A percentile compares a stretch with the other conserved stretches of the same genome.
phyloP scores from a whole-genome alignment of 1,284 basidiomycete species.

The Apiotrichum gamsii region DNA sequence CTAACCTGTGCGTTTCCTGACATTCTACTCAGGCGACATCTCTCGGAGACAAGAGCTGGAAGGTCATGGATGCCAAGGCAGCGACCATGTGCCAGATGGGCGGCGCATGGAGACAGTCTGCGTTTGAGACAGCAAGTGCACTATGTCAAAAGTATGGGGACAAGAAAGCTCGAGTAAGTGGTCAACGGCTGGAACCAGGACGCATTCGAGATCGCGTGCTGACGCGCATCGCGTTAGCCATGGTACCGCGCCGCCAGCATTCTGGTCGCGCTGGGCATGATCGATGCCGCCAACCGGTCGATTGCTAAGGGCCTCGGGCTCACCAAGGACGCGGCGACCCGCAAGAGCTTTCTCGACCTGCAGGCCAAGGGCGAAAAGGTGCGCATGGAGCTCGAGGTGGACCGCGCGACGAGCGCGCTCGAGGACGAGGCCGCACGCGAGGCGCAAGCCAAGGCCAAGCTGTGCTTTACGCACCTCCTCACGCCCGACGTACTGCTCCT shows the following conservation, averaged over 20 bases:
- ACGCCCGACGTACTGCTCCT: slow-evolving; percentile 32
- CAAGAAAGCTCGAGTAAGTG: slow-evolving; percentile 10
- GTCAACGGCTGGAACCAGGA: no score
- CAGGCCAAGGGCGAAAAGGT: background rate
- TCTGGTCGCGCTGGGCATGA: slow-evolving; percentile 8
- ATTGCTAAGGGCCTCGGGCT: slow-evolving; percentile 6
- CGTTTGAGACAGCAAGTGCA: slow-evolving; percentile 19
- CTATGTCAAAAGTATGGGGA: slow-evolving; percentile 24
- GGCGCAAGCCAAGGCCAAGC: slow-evolving; percentile 8
- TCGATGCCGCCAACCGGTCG: slow-evolving; percentile 12
- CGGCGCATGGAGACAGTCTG: slow-evolving; percentile 17
- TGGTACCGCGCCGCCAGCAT: slow-evolving; percentile 28
- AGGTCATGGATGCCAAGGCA: slow-evolving; percentile 25
- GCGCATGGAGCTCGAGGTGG: background rate
- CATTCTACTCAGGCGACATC: no score
- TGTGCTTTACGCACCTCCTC: slow-evolving; percentile 27
- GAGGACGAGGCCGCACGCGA: slow-evolving; percentile 1
- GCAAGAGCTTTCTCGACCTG: slow-evolving; percentile 4
- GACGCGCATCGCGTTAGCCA: no score
- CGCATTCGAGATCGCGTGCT: no score
- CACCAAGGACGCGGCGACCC: background rate
- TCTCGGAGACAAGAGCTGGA: slow-evolving; percentile 16
- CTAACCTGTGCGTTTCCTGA: no score
- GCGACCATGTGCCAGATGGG: slow-evolving; percentile 24
- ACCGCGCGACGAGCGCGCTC: background rate